These are phyloP conservation scores for Lunularia cruciata DNA, from an alignment of 225 moss, liverwort and hornwort species.

Conservation along the genomic window DNA sequence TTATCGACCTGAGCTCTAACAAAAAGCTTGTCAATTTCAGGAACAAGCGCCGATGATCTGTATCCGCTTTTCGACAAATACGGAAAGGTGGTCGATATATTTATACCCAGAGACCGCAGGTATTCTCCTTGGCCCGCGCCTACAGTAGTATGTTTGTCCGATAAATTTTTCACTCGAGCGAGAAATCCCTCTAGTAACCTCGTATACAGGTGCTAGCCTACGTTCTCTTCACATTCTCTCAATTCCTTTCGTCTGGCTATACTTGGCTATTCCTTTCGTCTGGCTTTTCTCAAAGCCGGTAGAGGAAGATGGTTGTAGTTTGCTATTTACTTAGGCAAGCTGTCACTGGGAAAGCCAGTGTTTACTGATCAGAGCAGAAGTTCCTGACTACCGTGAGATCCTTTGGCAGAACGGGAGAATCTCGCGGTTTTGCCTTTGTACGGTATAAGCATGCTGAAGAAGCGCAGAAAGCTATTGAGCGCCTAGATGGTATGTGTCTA, in stretches of 20 bases:
- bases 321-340: no score
- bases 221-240: no score
- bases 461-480: conserved; percentile 96
- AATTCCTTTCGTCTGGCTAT: no score
- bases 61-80: conserved; percentile 95
- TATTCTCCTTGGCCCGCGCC: conserved; percentile 31
- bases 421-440: conserved; percentile 94
- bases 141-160: no score
- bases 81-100: conserved; percentile 95
- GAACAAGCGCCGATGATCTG: conserved; percentile 95
- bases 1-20: no score
- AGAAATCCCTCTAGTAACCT: no score
- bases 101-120: conserved; percentile 96
- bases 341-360: no score
- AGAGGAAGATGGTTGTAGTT: no score
- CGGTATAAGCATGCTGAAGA: conserved; percentile 96
- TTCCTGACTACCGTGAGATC: neutral
- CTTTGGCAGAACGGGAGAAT: conserved; percentile 78
- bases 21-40: no score
- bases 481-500: conserved; percentile 65
- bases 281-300: no score
- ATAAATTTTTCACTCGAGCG: no score
- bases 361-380: neutral
- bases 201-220: no score
- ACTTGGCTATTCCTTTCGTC: neutral